phyloP scores from a whole-genome alignment of 768 basidiomycete species.

The Mycena polygramma region DNA sequence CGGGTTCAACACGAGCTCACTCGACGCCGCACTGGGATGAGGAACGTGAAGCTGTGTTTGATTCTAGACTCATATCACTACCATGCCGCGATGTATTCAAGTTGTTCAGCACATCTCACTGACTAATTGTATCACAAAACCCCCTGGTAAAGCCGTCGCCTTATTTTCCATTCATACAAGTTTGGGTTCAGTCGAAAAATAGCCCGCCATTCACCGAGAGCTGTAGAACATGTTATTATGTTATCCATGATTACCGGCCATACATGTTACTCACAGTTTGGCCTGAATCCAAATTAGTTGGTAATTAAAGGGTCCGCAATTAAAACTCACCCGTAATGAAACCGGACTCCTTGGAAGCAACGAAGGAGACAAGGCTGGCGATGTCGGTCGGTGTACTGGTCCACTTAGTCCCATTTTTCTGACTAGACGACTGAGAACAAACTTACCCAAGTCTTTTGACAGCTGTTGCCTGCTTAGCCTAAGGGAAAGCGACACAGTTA shows the following conservation, averaged over 20 bases:
- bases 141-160: too few relatives aligned
- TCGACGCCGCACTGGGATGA: too few relatives aligned
- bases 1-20: too few relatives aligned
- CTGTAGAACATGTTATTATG: background rate
- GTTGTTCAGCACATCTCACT: too few relatives aligned
- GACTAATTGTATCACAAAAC: too few relatives aligned
- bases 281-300: background rate
- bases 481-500: too few relatives aligned
- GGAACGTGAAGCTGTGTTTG: too few relatives aligned
- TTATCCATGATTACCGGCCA: background rate
- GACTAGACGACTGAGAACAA: background rate
- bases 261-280: constrained; percentile 5
- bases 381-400: constrained; percentile 31
- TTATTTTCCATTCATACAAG: too few relatives aligned
- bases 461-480: background rate
- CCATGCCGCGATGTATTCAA: too few relatives aligned
- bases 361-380: constrained; percentile 47
- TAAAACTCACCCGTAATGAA: constrained; percentile 45
- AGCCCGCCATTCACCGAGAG: constrained; percentile 23
- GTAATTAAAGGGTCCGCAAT: background rate
- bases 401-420: background rate
- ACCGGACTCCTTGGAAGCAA: constrained; percentile 46
- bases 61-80: too few relatives aligned
- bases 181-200: background rate
- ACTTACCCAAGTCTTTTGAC: background rate